Percentiles rank a stretch among this genome's conserved stretches.
These are phyloP conservation scores for Gigaspora rosea DNA, from an alignment of 192 early-diverging fungal genomes.

Conservation along the genomic window DNA sequence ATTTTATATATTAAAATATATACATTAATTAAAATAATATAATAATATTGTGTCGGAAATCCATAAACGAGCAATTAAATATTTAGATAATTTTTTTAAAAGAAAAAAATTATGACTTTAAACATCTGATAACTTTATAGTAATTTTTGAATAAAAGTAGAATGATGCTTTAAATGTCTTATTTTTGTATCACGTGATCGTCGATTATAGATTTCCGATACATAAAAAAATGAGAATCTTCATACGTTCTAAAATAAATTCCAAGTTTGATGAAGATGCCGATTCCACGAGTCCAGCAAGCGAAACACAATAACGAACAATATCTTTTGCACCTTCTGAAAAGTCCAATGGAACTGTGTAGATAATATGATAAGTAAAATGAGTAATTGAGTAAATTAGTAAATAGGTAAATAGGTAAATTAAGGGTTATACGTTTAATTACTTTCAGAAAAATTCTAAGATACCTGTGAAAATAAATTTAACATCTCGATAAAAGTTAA, in stretches of 20 bases:
- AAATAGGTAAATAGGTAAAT: too few relatives aligned
- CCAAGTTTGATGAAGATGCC: neutral
- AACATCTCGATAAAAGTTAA: neutral
- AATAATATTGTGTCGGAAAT: too few relatives aligned
- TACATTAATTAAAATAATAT: too few relatives aligned
- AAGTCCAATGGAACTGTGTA: neutral
- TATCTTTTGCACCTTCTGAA: conserved; percentile 44
- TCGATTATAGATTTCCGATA: too few relatives aligned
- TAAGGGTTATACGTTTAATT: neutral
- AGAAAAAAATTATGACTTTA: neutral
- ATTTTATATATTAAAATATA: neutral
- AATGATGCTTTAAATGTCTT: too few relatives aligned
- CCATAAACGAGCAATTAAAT: too few relatives aligned
- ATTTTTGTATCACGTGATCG: too few relatives aligned
- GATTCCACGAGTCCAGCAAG: conserved; percentile 16
- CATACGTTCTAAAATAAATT: conserved; percentile 32
- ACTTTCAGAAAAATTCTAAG: neutral
- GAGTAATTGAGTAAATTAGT: neutral
- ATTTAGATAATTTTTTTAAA: neutral
- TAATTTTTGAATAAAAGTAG: too few relatives aligned
- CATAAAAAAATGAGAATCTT: too few relatives aligned
- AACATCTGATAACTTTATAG: neutral
- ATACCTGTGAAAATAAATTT: neutral
- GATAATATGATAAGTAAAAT: neutral
- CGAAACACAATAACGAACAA: conserved; percentile 52